Evolutionary conservation across 164 flowering plant species (phyloP).

Genomic region (Vitis vinifera): DNA sequence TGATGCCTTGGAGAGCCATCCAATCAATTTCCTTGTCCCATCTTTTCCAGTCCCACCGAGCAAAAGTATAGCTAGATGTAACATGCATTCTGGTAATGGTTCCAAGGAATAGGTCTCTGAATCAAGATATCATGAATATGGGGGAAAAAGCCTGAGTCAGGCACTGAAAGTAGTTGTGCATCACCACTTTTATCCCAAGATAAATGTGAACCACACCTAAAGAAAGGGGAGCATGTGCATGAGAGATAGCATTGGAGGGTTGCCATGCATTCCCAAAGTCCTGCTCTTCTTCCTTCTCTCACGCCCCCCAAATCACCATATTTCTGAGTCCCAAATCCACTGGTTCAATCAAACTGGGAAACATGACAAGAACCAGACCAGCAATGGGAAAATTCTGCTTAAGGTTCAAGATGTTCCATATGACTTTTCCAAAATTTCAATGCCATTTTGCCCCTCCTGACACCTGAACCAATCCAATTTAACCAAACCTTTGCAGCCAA

Average conservation of each 20-base stretch:
- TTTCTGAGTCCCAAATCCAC: no score
- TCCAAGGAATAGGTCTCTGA: constrained; percentile 73
- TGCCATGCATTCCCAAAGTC: no score
- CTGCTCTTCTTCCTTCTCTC: no score
- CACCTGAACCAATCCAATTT: constrained; percentile 60
- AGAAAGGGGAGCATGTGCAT: no score
- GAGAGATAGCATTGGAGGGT: no score
- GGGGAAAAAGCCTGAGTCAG: constrained; percentile 60
- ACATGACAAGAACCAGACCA: no score
- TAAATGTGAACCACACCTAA: constrained; percentile 65
- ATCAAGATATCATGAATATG: constrained; percentile 51
- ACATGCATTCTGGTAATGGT: constrained; percentile 84
- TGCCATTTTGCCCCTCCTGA: constrained; percentile 55
- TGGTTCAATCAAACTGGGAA: no score
- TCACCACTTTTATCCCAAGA: constrained; percentile 90
- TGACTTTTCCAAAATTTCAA: constrained; percentile 60
- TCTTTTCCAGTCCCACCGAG: constrained; percentile 89
- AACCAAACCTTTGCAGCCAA: constrained; percentile 59
- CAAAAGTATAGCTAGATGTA: constrained; percentile 79
- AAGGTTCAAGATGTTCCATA: constrained; percentile 50
- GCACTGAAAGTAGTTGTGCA: constrained; percentile 55
- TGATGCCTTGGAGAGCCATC: constrained; percentile 87
- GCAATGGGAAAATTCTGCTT: constrained; percentile 23
- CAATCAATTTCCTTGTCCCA: constrained; percentile 91
- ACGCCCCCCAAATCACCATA: no score